Evolutionary conservation across 345 rosid species (phyloP).

Genomic region (Adansonia digitata): DNA sequence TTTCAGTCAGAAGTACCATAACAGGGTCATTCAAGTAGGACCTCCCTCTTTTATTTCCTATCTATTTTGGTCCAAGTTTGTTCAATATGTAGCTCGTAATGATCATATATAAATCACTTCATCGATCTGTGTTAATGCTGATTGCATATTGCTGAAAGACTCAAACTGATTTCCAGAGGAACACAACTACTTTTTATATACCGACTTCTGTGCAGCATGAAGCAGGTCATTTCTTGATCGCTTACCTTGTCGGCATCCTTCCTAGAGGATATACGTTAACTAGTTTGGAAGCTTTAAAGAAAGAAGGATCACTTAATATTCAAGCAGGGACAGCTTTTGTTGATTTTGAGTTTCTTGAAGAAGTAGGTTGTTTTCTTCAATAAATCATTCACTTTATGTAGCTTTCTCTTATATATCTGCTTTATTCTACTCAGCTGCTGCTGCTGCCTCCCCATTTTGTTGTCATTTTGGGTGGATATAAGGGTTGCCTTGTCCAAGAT

Average conservation of each 20-base stretch:
- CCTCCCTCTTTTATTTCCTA: neutral
- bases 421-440: neutral
- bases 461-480: neutral
- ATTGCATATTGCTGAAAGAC: neutral
- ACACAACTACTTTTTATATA: neutral
- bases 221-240: slow-evolving; percentile 96
- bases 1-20: slow-evolving; percentile 70
- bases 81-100: neutral
- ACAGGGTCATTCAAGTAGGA: slow-evolving; percentile 71
- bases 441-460: neutral
- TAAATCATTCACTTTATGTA: neutral
- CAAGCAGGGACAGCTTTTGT: slow-evolving; percentile 94
- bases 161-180: neutral
- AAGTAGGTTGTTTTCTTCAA: slow-evolving; percentile 38
- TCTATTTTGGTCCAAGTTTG: neutral
- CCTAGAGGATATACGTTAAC: slow-evolving; percentile 73
- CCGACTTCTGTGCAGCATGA: slow-evolving; percentile 54
- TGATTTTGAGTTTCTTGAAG: slow-evolving; percentile 84
- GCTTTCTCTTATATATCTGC: neutral
- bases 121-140: neutral
- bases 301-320: slow-evolving; percentile 87
- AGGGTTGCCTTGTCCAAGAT: neutral
- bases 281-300: slow-evolving; percentile 71
- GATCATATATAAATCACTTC: neutral
- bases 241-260: slow-evolving; percentile 77